Base-by-base conservation (phyloP, 352 stramenopile species). In the Phytophthora niederhauseri region DNA sequence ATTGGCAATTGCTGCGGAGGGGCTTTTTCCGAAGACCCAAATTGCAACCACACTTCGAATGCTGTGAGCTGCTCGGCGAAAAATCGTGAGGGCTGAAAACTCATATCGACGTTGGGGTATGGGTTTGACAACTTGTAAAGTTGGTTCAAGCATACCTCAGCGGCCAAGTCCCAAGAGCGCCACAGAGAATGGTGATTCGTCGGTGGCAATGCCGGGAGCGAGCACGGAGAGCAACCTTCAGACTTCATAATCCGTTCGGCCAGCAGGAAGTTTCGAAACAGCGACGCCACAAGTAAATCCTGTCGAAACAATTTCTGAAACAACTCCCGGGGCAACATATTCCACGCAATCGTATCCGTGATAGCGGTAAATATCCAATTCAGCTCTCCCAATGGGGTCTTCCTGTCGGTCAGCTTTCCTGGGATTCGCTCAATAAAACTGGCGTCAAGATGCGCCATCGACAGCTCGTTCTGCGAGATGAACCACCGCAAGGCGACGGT, bases 331-430 rank as follows among this genome's bases (percentile, higher is more conserved):
- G 97, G 98, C 4, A 99, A 76, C 38, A 99, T 90, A 77, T 99
- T 99, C 98, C 98, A 99, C 26, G 98, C 98, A 66, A 99, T 99
- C 9, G 97, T 99, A 82, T 99, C 98, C 0, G 98, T 99, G 57
- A 99, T 98, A n/a, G 98, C 97, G 14, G 98, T 99, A 73, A 99
- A 99, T 55, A 99, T 99, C 98, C 98, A 99, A 87, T 99, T 99
- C 38, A 99, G 81, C 71, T 99, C 98, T 38, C 98, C 98, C 2
- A 99, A 72, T 5, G 97, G 97, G 9, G 93, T 97, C 60, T 98
- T 97, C 15, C 92, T 81, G 57, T 99, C 97, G 0, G 89, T 98
- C 4, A 99, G 77, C 65, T 98, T 98, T 46, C 98, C 89, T 1
- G 89, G 88, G 52, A 96, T 96, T 36, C 89, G 87, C 48, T 96